phyloP scores from a whole-genome alignment of 495 filamentous ascomycete species.

The Penicillium verhagenii region DNA sequence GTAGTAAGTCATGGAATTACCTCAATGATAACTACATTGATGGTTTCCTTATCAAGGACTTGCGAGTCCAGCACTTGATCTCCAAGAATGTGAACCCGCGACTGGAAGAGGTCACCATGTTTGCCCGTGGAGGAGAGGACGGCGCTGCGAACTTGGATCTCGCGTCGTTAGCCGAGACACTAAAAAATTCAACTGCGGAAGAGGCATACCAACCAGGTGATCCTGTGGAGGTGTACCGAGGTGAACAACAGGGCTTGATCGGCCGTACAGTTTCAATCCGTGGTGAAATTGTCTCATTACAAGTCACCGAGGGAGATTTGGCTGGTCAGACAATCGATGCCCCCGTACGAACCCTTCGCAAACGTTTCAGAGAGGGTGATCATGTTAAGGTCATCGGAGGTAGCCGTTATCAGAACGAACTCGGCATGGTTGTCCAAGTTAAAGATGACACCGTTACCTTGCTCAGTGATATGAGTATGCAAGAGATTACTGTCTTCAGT shows the following conservation, averaged over 20 bases:
- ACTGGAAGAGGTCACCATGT: slow-evolving; percentile 91
- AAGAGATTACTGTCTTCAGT: slow-evolving; percentile 96
- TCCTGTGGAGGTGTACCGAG: slow-evolving; percentile 90
- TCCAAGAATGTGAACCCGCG: slow-evolving; percentile 89
- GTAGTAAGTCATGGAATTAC: slow-evolving; percentile 77
- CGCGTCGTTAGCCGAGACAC: slow-evolving; percentile 78
- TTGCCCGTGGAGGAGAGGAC: slow-evolving; percentile 83
- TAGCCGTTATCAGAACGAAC: slow-evolving; percentile 87
- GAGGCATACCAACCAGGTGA: slow-evolving; percentile 88
- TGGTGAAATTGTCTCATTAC: slow-evolving; percentile 85
- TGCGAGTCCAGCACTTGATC: slow-evolving; percentile 80
- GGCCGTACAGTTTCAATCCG: slow-evolving; percentile 86
- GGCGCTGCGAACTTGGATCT: slow-evolving; percentile 93
- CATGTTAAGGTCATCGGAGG: slow-evolving; percentile 99
- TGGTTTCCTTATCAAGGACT: slow-evolving; percentile 90
- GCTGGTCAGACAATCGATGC: slow-evolving; percentile 85
- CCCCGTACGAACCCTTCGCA: slow-evolving; percentile 87
- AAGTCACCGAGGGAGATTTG: slow-evolving; percentile 80
- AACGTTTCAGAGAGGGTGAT: slow-evolving; percentile 89
- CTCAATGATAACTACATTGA: slow-evolving; percentile 85
- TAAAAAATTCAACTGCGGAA: slow-evolving; percentile 73
- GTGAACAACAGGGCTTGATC: slow-evolving; percentile 88
- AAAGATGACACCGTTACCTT: slow-evolving; percentile 87
- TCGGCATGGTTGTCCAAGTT: slow-evolving; percentile 95
- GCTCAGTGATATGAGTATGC: slow-evolving; percentile 83